Evolutionary conservation across 768 basidiomycete genomes (phyloP), one percentile per base, ranked within the genome.

Genomic region (Dioszegia hungarica): DNA sequence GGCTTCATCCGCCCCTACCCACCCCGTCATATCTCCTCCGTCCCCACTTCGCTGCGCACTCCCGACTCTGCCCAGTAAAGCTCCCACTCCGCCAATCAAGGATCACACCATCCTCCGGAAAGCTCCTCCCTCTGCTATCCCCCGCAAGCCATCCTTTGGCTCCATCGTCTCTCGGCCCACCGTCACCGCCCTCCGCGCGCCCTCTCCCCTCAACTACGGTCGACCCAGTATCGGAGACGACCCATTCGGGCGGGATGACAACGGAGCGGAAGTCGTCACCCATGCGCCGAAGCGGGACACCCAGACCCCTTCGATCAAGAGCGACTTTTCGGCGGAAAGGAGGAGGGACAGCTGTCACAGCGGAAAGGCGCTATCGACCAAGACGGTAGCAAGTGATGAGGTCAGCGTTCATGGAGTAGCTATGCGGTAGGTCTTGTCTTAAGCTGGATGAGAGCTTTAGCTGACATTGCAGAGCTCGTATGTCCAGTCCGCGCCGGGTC

Each of bases 181-280:
- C 14, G 31, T 19, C 1, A 28, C 27, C 36, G 52, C 44, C 22
- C 54, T 46, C 36, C 29, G 40, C 15, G 43, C 45, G 17, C 54
- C 54, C 31, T 20, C 31, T 1, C n/a, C 34, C 5, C 19, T 33
- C 34, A 39, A 49, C 11, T 20, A 20, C 19, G 59, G 54, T 27
- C 50, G 70, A 25, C 57, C 67, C 1, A 66, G 64, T 24, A 64
- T 72, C 34, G 67, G 64, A 15, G 63, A 63, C 19, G 70, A 72
- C 34, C 70, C 70, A 14, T 72, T 72, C 48, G 40, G 56, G 4
- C 25, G 64, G 28, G 43, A 34, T 25, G 61, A 48, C 10, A 34
- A 58, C 17, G 67, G 67, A 11, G 70, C 67, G 2, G 59, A 66
- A 39, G 67, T 72, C 2, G 61, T 72, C 22, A 60, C 66, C 0